These are phyloP conservation scores for Fusarium nematophilum DNA, from an alignment of 2,329 filamentous ascomycete genomes.

Conservation along the genomic window DNA sequence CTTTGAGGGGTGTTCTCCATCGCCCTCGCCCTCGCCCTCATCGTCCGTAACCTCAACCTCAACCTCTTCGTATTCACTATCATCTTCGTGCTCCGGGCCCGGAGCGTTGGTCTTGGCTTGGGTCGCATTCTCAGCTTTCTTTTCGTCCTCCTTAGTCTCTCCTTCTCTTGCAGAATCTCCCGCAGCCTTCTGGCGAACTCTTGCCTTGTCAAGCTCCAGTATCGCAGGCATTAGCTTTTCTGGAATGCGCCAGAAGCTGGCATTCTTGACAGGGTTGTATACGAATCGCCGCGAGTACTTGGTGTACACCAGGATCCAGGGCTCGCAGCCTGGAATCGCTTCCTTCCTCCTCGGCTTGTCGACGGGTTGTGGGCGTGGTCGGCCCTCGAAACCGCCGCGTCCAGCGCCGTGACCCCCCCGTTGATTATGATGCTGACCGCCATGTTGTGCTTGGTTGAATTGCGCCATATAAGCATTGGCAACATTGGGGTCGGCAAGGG, in stretches of 20 bases:
- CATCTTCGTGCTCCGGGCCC: conserved; percentile 49
- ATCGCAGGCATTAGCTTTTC: conserved; percentile 86
- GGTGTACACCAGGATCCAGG: conserved; percentile 94
- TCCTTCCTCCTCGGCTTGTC: conserved; percentile 87
- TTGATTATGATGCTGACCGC: conserved; percentile 46
- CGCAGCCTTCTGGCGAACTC: conserved; percentile 69
- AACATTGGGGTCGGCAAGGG: conserved; percentile 64
- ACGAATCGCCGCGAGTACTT: conserved; percentile 91
- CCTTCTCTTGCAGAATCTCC: conserved; percentile 44
- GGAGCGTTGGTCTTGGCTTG: conserved; percentile 1
- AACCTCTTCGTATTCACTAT: conserved; percentile 82
- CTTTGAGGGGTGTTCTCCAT: conserved; percentile 66
- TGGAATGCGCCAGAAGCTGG: conserved; percentile 96
- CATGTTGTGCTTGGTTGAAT: conserved; percentile 57
- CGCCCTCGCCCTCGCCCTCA: conserved; percentile 51
- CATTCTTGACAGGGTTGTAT: conserved; percentile 85
- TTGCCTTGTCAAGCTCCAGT: conserved; percentile 76
- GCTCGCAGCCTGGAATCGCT: conserved; percentile 81
- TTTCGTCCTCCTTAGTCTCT: conserved; percentile 16
- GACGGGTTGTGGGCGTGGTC: conserved; percentile 73
- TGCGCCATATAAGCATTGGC: conserved; percentile 72
- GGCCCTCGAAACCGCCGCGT: conserved; percentile 64
- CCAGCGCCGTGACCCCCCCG: conserved; percentile 49
- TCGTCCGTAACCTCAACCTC: conserved; percentile 68
- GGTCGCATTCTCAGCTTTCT: neutral